Conservation (phyloP, 306 rosid genomes). For the Pterocarpus santalinus region DNA sequence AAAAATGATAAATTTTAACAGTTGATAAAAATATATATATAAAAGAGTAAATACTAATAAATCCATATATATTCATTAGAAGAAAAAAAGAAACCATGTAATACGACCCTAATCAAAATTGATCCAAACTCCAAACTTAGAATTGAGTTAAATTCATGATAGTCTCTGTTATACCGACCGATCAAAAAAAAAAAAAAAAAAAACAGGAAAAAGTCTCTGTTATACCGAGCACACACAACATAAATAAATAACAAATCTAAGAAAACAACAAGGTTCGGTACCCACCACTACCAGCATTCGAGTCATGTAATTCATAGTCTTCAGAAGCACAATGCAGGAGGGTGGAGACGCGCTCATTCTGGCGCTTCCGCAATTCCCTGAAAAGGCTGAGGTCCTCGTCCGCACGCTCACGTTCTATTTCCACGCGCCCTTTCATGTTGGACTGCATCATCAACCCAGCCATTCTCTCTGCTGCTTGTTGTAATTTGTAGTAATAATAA, state of each 20-base stretch:
- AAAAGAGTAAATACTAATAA: too few relatives aligned
- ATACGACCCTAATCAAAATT: too few relatives aligned
- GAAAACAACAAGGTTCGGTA: not conserved
- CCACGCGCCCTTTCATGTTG: slow-evolving; percentile 26
- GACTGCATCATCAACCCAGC: not conserved
- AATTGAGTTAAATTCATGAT: too few relatives aligned
- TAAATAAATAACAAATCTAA: not conserved
- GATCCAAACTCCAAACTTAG: too few relatives aligned
- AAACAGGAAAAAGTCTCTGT: too few relatives aligned
- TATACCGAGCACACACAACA: not conserved
- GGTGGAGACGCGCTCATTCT: slow-evolving; percentile 55
- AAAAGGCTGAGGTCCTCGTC: slow-evolving; percentile 75
- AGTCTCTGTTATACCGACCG: too few relatives aligned
- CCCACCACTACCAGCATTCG: slow-evolving; percentile 35
- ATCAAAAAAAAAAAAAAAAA: too few relatives aligned
- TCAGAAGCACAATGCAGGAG: slow-evolving; percentile 67
- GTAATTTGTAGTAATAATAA: not conserved
- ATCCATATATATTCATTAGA: too few relatives aligned
- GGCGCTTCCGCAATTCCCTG: slow-evolving; percentile 63
- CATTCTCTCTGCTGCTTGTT: slow-evolving; percentile 1
- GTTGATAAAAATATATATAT: too few relatives aligned
- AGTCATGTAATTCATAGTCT: slow-evolving; percentile 57
- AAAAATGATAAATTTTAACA: too few relatives aligned
- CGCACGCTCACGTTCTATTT: slow-evolving; percentile 21
- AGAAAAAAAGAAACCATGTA: too few relatives aligned